phyloP scores from a whole-genome alignment of 768 basidiomycete genomes.

The Rhizopogon roseolus region DNA sequence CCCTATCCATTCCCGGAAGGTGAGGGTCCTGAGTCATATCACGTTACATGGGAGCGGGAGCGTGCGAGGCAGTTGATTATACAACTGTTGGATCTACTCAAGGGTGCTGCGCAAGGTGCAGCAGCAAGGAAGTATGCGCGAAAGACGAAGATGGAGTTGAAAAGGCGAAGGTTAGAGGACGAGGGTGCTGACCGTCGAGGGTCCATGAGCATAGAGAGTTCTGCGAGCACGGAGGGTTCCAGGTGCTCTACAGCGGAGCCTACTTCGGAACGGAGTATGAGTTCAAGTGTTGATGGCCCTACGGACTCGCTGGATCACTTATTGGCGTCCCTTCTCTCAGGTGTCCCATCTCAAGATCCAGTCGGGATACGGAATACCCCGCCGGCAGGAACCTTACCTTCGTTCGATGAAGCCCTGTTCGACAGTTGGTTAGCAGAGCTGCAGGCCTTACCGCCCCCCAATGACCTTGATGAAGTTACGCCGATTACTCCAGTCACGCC shows the following conservation, averaged over 20 bases:
- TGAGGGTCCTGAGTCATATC: slow-evolving; percentile 68
- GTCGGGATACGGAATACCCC: no score
- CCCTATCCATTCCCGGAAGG: slow-evolving; percentile 72
- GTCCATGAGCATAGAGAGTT: slow-evolving; percentile 23
- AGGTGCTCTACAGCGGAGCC: neutral
- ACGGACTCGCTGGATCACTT: no score
- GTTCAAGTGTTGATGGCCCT: no score
- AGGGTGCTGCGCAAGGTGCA: slow-evolving; percentile 32
- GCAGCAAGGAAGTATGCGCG: slow-evolving; percentile 3
- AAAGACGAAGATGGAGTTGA: neutral
- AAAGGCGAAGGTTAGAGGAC: slow-evolving; percentile 24
- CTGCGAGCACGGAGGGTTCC: neutral
- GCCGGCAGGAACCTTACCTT: no score
- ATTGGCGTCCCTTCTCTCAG: no score
- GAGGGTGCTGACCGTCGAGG: neutral
- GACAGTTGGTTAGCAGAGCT: slow-evolving; percentile 50
- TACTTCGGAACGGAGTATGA: no score
- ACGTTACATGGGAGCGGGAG: slow-evolving; percentile 57
- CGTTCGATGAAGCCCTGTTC: slow-evolving; percentile 35
- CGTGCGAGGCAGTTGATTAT: slow-evolving; percentile 57
- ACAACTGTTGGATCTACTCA: slow-evolving; percentile 58
- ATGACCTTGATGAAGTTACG: neutral
- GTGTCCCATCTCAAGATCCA: no score
- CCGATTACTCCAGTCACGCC: no score
- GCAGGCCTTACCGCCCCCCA: slow-evolving; percentile 36